Base-by-base conservation (phyloP, 1,284 basidiomycete genomes). In the Kalmanozyma brasiliensis region DNA sequence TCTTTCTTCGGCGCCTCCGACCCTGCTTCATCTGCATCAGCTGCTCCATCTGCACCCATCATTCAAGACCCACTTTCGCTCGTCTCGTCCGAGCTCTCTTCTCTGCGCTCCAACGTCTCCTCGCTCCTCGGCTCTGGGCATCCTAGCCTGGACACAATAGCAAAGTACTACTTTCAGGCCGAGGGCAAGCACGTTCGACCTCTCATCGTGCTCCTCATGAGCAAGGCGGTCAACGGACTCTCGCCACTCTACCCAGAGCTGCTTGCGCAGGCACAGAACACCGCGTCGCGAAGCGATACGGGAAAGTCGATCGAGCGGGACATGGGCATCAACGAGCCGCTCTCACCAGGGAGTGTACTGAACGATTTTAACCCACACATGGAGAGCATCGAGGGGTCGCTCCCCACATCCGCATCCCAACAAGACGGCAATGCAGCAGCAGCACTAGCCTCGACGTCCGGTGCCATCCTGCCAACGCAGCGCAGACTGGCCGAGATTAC, bases 401-500 rank as follows among this genome's bases (percentile, higher is more conserved):
- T 62, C 1, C 32, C 48, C 8, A 13, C 41, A 10, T 36, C 48
- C 1, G 14, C 44, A 22, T 13, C 26, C 10, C 26, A 35, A 19
- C 29, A 37, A 17, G 61, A 57, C 22, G 47, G 32, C 3, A 41
- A 24, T 5, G 47, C 59, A n/a, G 52, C 49, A 3, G 38, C 46
- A n/a, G 49, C 53, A 16, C 46, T 59, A 4, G 37, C 53, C 1
- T 55, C 53, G 11, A 47, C 68, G 5, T 43, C 61, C 0, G 55
- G 68, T 22, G 57, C 65, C 30, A 78, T 81, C 36, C 87, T 98
- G 8, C 93, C 95, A 8, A 91, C 93, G 0, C 95, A 98, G 83
- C 85, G 91, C 22, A 89, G 95, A 26, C 87, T 99, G 22, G 95
- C 95, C 2, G 93, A 95, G 80, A 96, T 99, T 56, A 90, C 93